Conservation (phyloP, 352 stramenopile species). For the Phytophthora tentaculata region DNA sequence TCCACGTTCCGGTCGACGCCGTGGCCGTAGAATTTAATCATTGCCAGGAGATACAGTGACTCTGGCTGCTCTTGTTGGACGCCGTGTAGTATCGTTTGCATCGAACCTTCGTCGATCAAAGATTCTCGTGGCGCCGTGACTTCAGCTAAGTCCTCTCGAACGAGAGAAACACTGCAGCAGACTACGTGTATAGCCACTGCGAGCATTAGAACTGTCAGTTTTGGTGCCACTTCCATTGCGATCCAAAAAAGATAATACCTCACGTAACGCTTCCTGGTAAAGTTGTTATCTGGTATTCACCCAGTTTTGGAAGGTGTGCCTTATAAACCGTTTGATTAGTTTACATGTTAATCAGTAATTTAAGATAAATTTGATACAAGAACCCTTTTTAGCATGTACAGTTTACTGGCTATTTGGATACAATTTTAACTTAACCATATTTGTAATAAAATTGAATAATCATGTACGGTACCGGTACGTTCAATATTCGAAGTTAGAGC, state of each 20-base stretch:
- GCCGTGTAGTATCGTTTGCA: slow-evolving; percentile 43
- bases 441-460: too few relatives aligned
- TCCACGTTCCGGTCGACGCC: slow-evolving; percentile 40
- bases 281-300: too few relatives aligned
- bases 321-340: too few relatives aligned
- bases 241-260: background rate
- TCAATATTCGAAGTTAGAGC: too few relatives aligned
- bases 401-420: too few relatives aligned
- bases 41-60: slow-evolving; percentile 55
- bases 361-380: too few relatives aligned
- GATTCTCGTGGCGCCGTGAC: slow-evolving; percentile 22
- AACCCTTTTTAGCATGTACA: too few relatives aligned
- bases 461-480: too few relatives aligned
- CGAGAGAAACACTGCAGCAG: slow-evolving; percentile 14
- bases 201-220: slow-evolving; percentile 15
- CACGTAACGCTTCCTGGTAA: slow-evolving; percentile 5
- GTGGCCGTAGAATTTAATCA: slow-evolving; percentile 63
- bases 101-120: slow-evolving; percentile 35
- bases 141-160: slow-evolving; percentile 33
- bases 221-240: slow-evolving; percentile 1
- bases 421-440: too few relatives aligned
- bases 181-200: background rate
- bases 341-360: too few relatives aligned
- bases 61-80: slow-evolving; percentile 46
- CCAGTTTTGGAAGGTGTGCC: too few relatives aligned